These are phyloP conservation scores for Trichophyton rubrum DNA, from an alignment of 2,329 filamentous ascomycete species.

Conservation along the genomic window DNA sequence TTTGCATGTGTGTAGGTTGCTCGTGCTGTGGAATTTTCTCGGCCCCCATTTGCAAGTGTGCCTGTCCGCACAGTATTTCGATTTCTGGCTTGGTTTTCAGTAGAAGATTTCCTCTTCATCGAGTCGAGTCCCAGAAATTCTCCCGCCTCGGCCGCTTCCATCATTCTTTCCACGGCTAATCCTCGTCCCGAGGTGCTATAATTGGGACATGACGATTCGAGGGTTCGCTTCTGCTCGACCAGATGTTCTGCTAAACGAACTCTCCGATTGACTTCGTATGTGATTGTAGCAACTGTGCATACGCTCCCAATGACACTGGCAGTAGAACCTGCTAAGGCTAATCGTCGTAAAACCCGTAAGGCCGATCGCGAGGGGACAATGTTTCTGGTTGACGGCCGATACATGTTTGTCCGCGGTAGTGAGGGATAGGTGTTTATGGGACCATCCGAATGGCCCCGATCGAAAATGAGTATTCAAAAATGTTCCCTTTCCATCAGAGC, in stretches of 20 bases:
- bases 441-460: not conserved
- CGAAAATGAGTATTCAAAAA: not conserved
- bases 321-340: conserved; percentile 22
- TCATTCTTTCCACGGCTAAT: conserved; percentile 28
- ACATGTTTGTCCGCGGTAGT: conserved; percentile 7
- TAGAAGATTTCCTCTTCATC: conserved; percentile 18
- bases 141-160: conserved; percentile 33
- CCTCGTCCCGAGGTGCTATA: conserved; percentile 31
- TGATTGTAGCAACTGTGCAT: conserved; percentile 30
- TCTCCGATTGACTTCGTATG: conserved; percentile 32
- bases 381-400: conserved; percentile 22
- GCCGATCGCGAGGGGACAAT: conserved; percentile 34
- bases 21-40: not conserved
- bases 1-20: not conserved
- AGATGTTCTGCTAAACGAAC: conserved; percentile 31
- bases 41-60: not conserved
- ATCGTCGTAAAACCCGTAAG: conserved; percentile 30
- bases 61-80: not conserved
- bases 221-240: conserved; percentile 32
- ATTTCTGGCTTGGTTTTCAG: not conserved
- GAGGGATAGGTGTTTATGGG: not conserved
- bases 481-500: not conserved
- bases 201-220: conserved; percentile 31
- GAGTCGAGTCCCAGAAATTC: conserved; percentile 31
- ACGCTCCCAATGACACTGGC: conserved; percentile 26